Evolutionary conservation across 1,284 basidiomycete species (phyloP).

Genomic region (Papiliotrema nemorosa): DNA sequence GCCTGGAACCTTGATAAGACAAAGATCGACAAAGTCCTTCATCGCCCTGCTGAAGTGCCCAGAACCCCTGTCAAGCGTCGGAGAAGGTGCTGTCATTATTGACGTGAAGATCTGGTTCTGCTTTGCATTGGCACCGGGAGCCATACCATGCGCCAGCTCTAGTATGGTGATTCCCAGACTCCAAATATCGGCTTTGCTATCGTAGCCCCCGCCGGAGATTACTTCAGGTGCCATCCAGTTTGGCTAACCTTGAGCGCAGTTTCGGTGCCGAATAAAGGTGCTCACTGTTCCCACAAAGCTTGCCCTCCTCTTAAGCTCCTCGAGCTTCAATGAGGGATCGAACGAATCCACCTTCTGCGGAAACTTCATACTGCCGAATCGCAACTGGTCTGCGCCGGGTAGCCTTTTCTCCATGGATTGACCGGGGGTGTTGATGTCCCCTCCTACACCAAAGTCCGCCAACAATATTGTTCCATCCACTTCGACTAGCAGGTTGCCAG

Average conservation of each 20-base stretch:
- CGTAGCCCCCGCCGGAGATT: constrained; percentile 77
- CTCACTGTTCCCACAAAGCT: constrained; percentile 80
- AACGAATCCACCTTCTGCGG: too few species aligned
- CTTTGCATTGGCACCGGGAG: constrained; percentile 19
- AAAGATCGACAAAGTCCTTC: constrained; percentile 80
- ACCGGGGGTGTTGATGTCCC: constrained; percentile 29
- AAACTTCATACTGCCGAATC: not conserved
- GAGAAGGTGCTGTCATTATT: constrained; percentile 17
- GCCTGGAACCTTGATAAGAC: constrained; percentile 73
- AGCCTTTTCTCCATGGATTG: constrained; percentile 13
- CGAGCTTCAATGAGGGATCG: not conserved
- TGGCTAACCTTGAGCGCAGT: constrained; percentile 51
- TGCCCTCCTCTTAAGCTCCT: constrained; percentile 63
- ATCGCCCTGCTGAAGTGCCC: constrained; percentile 72
- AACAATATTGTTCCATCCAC: constrained; percentile 73
- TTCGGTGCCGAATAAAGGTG: not conserved
- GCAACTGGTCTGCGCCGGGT: constrained; percentile 16
- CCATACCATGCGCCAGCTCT: constrained; percentile 36
- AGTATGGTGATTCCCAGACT: constrained; percentile 89
- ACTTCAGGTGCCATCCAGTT: constrained; percentile 99
- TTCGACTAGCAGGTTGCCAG: constrained; percentile 88
- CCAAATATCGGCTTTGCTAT: constrained; percentile 96
- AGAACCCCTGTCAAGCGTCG: constrained; percentile 17
- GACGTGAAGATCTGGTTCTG: constrained; percentile 17
- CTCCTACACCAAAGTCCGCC: constrained; percentile 84